A percentile compares a stretch with the other conserved stretches of the same genome.
These are phyloP conservation scores for Pycnococcus provasolii DNA, from an alignment of 139 green algal genomes.

Conservation along the genomic window DNA sequence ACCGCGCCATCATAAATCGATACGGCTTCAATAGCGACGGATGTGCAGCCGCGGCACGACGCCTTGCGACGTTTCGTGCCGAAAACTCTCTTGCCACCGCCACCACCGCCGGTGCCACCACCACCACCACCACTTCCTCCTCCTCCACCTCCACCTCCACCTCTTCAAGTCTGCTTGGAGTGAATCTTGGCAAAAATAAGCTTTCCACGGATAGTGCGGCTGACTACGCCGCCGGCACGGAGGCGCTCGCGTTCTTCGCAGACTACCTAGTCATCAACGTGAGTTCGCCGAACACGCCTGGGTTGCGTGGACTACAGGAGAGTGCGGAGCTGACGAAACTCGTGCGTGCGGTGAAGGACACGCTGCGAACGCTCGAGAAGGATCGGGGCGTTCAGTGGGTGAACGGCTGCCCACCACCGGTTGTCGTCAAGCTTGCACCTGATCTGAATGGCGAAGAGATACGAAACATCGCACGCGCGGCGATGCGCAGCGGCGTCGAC, in stretches of 20 bases:
- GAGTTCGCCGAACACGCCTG: conserved; percentile 96
- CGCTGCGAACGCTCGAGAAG: conserved; percentile 22
- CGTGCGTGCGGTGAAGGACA: conserved; percentile 27
- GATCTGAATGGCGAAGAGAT: conserved; percentile 72
- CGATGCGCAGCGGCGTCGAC: conserved; percentile 52
- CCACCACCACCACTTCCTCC: neutral
- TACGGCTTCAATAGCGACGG: conserved; percentile 96
- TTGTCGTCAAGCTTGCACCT: conserved; percentile 91
- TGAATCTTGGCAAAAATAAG: conserved; percentile 99
- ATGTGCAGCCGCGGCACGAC: conserved; percentile 53
- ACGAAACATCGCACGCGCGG: conserved; percentile 74
- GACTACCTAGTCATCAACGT: conserved; percentile 98
- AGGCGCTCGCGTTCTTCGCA: conserved; percentile 40
- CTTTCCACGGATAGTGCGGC: conserved; percentile 58
- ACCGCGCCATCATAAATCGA: conserved; percentile 88
- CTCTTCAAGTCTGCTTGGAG: conserved; percentile 55
- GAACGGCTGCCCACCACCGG: conserved; percentile 39
- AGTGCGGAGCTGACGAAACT: conserved; percentile 64
- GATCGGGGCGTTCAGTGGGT: conserved; percentile 60
- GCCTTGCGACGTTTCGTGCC: conserved; percentile 41
- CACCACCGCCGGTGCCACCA: neutral
- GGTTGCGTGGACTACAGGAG: conserved; percentile 54
- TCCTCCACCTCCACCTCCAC: too few relatives aligned
- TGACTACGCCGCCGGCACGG: conserved; percentile 64
- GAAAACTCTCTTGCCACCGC: too few relatives aligned